Conservation (phyloP, 805 yeast genomes). For the Teunomyces kruisii region DNA sequence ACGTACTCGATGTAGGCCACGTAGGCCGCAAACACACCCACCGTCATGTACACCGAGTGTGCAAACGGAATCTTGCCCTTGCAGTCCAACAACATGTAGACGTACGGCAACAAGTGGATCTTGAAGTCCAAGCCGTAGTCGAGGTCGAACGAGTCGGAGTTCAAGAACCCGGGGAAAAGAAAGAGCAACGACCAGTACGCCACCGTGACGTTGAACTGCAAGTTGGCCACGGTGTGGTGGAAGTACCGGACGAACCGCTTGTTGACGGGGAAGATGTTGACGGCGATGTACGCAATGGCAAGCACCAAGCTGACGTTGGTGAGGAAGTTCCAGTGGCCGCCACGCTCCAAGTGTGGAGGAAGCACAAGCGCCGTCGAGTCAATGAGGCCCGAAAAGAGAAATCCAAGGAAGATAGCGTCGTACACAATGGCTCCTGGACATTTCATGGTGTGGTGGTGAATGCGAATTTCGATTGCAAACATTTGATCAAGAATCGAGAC, state of each 20-base stretch:
- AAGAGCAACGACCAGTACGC: conserved; percentile 22
- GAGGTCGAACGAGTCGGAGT: conserved; percentile 16
- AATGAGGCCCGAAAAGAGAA: conserved; percentile 11
- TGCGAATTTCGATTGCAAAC: too few relatives aligned
- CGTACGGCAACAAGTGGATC: conserved; percentile 27
- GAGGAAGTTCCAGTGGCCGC: conserved; percentile 24
- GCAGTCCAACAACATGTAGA: conserved; percentile 13
- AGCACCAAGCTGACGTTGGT: conserved; percentile 20
- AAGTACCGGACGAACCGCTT: background rate
- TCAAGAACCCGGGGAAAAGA: conserved; percentile 16
- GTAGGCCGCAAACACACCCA: conserved; percentile 12
- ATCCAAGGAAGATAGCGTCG: background rate
- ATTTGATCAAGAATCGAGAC: too few relatives aligned
- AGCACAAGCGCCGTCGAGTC: conserved; percentile 15
- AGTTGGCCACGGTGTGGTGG: conserved; percentile 14
- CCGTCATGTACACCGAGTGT: background rate
- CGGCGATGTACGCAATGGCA: conserved; percentile 6
- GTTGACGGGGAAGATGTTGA: conserved; percentile 2
- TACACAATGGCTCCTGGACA: background rate
- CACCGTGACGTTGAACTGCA: conserved; percentile 23
- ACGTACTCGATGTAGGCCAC: conserved; percentile 16
- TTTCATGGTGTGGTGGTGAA: background rate
- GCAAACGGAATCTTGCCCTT: conserved; percentile 2
- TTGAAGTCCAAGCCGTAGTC: conserved; percentile 18
- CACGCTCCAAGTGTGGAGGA: conserved; percentile 19